Evolutionary conservation across 148 eudicot genomes (phyloP).

Genomic region (Rhododendron vialii): DNA sequence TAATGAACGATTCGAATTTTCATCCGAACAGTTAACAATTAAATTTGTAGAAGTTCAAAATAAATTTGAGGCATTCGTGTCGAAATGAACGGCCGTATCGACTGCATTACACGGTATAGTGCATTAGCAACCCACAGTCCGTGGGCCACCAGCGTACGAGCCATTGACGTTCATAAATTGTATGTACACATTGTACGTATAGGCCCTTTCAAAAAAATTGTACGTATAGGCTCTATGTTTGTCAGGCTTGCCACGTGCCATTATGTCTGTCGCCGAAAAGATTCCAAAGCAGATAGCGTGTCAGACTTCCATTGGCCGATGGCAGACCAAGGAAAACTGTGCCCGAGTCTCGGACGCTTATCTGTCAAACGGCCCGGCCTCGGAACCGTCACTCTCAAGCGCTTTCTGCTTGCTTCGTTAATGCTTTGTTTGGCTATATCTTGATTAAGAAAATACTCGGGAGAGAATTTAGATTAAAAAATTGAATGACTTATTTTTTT

Average conservation of each 20-base stretch:
- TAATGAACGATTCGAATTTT: too few relatives aligned
- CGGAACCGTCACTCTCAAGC: neutral
- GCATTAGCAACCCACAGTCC: neutral
- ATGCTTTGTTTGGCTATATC: neutral
- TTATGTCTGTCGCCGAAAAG: neutral
- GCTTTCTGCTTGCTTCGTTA: neutral
- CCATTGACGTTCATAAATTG: neutral
- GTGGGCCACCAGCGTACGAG: neutral
- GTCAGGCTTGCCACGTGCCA: conserved; percentile 8
- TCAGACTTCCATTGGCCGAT: neutral
- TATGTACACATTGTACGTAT: neutral
- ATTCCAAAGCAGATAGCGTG: conserved; percentile 3
- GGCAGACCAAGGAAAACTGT: neutral
- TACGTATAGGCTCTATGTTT: neutral
- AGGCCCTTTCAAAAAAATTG: too few relatives aligned
- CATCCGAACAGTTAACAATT: too few relatives aligned
- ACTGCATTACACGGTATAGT: too few relatives aligned
- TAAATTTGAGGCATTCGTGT: too few relatives aligned
- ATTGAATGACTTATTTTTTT: too few relatives aligned
- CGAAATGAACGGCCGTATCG: too few relatives aligned
- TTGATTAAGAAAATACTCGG: too few relatives aligned
- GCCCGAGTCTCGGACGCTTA: neutral
- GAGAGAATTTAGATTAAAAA: too few relatives aligned
- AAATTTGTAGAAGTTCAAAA: too few relatives aligned
- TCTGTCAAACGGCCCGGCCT: neutral